Evolutionary conservation across 495 filamentous ascomycete genomes (phyloP).

Genomic region (Aspergillus saccharolyticus): DNA sequence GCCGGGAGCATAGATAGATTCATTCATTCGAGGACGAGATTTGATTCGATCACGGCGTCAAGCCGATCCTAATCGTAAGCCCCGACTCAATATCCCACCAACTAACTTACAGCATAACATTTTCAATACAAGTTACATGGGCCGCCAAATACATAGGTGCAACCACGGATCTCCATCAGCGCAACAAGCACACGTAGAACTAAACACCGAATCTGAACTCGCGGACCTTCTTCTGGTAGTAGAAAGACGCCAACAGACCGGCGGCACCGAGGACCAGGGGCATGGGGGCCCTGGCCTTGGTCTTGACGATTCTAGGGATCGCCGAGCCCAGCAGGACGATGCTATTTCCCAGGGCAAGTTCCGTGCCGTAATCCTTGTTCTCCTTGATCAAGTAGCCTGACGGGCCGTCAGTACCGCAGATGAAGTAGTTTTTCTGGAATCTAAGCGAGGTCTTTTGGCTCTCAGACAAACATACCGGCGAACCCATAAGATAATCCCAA

Average conservation of each 20-base stretch:
- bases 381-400: constrained; percentile 20
- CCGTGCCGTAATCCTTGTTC: constrained; percentile 21
- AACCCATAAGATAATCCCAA: constrained; percentile 16
- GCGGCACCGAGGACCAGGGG: constrained; percentile 15
- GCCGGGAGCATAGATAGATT: too few relatives aligned
- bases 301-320: constrained; percentile 15
- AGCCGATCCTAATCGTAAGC: too few relatives aligned
- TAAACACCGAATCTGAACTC: constrained; percentile 18
- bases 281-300: constrained; percentile 10
- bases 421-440: too few relatives aligned
- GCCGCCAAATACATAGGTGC: background rate
- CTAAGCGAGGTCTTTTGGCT: too few relatives aligned
- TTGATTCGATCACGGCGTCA: too few relatives aligned
- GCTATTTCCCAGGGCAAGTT: constrained; percentile 18
- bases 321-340: constrained; percentile 17
- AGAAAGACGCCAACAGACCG: constrained; percentile 15
- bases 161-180: background rate
- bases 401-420: background rate
- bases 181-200: background rate
- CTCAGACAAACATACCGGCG: constrained; percentile 8
- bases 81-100: too few relatives aligned
- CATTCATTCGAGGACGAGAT: too few relatives aligned
- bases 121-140: too few relatives aligned
- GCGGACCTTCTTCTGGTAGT: constrained; percentile 20
- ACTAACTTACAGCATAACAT: too few relatives aligned